These are phyloP conservation scores for Cucurbita moschata DNA, from an alignment of 306 rosid species.

Conservation along the genomic window DNA sequence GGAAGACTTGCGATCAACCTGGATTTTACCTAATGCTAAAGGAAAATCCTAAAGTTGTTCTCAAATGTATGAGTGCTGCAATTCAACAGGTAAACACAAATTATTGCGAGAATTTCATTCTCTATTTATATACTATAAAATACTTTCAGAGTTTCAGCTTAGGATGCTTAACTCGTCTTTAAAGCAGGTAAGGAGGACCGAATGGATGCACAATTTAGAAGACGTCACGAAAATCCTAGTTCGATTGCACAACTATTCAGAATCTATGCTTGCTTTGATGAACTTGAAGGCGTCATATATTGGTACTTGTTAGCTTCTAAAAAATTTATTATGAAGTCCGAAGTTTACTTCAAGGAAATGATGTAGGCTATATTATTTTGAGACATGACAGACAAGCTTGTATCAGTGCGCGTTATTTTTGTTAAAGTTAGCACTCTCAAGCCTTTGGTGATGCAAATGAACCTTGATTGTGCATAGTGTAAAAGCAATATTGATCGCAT, in stretches of 20 bases:
- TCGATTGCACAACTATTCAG: slow-evolving; percentile 70
- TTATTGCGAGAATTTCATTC: slow-evolving; percentile 1
- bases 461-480: slow-evolving; percentile 68
- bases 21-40: slow-evolving; percentile 40
- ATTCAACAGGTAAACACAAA: slow-evolving; percentile 45
- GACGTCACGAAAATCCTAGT: slow-evolving; percentile 40
- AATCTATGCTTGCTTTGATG: slow-evolving; percentile 69
- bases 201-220: slow-evolving; percentile 27
- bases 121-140: not conserved
- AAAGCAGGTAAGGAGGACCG: slow-evolving; percentile 42
- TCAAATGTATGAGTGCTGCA: slow-evolving; percentile 60
- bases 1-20: slow-evolving; percentile 22
- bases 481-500: slow-evolving; percentile 39
- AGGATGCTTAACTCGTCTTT: slow-evolving; percentile 8
- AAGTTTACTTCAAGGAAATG: not conserved
- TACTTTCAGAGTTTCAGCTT: not conserved
- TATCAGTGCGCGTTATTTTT: slow-evolving; percentile 83
- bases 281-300: slow-evolving; percentile 87
- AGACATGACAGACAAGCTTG: slow-evolving; percentile 59
- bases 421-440: slow-evolving; percentile 72
- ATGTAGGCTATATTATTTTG: slow-evolving; percentile 7
- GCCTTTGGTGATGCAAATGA: slow-evolving; percentile 74
- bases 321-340: not conserved
- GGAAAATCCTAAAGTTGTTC: slow-evolving; percentile 61
- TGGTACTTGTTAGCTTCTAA: slow-evolving; percentile 26